These are phyloP conservation scores for Plasmodium adleri DNA, from an alignment of 169 alveolate species.

Conservation along the genomic window DNA sequence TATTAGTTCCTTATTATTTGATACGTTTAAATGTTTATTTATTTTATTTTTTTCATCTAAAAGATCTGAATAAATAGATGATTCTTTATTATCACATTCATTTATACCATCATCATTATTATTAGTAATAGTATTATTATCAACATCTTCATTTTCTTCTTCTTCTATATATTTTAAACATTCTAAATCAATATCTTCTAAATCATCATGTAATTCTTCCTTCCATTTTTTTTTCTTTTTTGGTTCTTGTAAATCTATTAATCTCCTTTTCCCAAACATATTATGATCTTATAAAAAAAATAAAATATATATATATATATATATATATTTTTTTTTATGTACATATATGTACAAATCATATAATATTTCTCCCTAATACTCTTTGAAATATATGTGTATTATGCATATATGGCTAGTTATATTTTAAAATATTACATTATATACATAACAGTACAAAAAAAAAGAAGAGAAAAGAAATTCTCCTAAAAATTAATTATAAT, in stretches of 20 bases:
- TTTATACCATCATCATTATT: conserved; percentile 14
- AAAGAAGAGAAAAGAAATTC: no score
- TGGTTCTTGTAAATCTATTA: conserved; percentile 21
- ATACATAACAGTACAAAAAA: no score
- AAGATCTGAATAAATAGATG: not conserved
- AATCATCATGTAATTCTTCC: conserved; percentile 74
- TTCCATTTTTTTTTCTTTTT: conserved; percentile 74
- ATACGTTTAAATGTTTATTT: not conserved
- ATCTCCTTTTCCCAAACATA: conserved; percentile 74
- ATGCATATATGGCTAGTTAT: no score
- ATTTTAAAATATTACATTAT: no score
- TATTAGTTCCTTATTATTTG: not conserved
- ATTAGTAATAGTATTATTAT: not conserved
- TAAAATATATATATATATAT: conserved; percentile 17
- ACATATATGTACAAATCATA: not conserved
- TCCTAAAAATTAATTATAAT: no score
- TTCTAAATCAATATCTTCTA: conserved; percentile 72
- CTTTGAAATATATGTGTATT: no score
- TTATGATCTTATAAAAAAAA: conserved; percentile 28
- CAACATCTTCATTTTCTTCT: conserved; percentile 12
- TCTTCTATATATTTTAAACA: conserved; percentile 57
- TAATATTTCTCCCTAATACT: no score
- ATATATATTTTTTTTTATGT: not conserved
- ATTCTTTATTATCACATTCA: not conserved
- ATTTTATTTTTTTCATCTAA: conserved; percentile 9